Evolutionary conservation across 202 grass and related monocot species (phyloP), one percentile per base, ranked within the genome.

Genomic region (Cymbopogon flexuosus): DNA sequence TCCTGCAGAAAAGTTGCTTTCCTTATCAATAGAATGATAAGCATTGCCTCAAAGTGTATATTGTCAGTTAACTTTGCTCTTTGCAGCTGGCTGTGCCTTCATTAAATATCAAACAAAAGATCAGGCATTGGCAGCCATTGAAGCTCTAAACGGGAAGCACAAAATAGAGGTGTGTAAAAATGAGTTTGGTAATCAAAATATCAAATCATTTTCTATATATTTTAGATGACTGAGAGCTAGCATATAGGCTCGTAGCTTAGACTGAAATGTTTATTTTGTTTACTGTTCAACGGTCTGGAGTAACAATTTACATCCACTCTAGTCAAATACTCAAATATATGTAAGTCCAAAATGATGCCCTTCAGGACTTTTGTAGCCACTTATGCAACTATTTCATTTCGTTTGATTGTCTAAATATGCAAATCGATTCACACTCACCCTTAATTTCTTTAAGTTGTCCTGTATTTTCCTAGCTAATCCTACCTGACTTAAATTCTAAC

Each of bases 71-170:
- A 77, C 73, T 72, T 65, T 40, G 2, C 22, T 68, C 59, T 79
- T 67, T 81, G 49, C 79, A 99, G 88, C 96, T 90, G 92, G 92
- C 6, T 99, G 96, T 54, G 96, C 96, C 56, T 99, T 99, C 79
- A 59, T 99, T 62, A 99, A 99, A 72, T 99, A 93, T 85, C 90
- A 99, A 86, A 90, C 80, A 31, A 99, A 99, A 84, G 96, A 96
- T 65, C 90, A 99, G 89, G 92, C 96, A 88, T 42, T 93, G 67
- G 87, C 87, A 81, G 96, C 96, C 41, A 85, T 99, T 76, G 96
- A 99, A 62, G 87, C 87, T 75, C 62, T 99, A 79, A 99, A 99
- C 57, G 90, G 87, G 69, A 99, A 93, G 76, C 87, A 99, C 61
- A 96, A 88, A 72, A 87, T 93, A 90, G 96, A 99, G 96, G 96